Evolutionary conservation across 768 basidiomycete genomes (phyloP), one percentile per base, ranked within the genome.

Genomic region (Boletus subcaerulescens): DNA sequence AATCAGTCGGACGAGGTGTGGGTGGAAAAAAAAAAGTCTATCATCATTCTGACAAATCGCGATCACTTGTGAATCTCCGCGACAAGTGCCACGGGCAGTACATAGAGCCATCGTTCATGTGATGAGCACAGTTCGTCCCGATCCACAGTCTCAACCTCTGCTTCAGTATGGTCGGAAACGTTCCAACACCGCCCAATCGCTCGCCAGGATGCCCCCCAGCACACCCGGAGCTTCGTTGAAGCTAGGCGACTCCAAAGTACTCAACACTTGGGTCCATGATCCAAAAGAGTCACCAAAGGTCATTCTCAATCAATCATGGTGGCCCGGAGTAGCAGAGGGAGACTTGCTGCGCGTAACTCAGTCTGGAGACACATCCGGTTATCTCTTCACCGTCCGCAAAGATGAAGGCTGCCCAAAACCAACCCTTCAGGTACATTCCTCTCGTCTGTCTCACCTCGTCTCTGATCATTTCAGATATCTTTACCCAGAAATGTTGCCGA

Each of bases 231-330:
- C 69, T 17, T 81, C 83, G 0, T 73, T 91, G 15, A 78, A 79
- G 64, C 62, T 81, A 20, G 89, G 89, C 14, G 88, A 88, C 58
- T 76, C 72, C 6, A 85, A 82, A 60, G 71, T 78, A 3, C 72
- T 91, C 45, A 87, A 83, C 36, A 76, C 79, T 13, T 91, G 90
- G 89, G 87, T 91, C 4, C 85, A 89, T 63, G 86, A 89, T 53
- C 62, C 77, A 35, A 86, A 83, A 63, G 83, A 86, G 49, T 78
- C 81, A 0, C 66, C 77, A 9, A 71, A 71, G 17, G 84, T 90
- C 51, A 74, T 84, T 17, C 78, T 93, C 67, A 91, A 92, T 59
- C 86, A 85, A 42, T 74, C 82, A 12, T 82, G 77, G 67, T 91
- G 88, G 86, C 87, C 88, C 7, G 91, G 91, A 3, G 86, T 91